phyloP scores from a whole-genome alignment of 2,329 filamentous ascomycete species.

The Diaporthe amygdali region DNA sequence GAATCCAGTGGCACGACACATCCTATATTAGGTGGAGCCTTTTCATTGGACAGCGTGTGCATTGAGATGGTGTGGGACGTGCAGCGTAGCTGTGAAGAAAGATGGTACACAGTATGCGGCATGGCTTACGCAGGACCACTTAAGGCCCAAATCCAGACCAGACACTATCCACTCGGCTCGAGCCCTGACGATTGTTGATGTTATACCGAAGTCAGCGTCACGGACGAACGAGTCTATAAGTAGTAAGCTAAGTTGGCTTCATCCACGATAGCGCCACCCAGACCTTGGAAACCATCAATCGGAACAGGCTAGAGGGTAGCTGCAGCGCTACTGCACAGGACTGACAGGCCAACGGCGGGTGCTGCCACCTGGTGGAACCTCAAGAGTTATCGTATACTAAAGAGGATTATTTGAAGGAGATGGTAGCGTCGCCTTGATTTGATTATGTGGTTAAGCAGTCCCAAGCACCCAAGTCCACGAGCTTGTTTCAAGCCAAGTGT shows the following conservation, averaged over 20 bases:
- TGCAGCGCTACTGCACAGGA: slow-evolving; percentile 5
- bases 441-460: background rate
- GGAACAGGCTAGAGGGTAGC: background rate
- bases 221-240: slow-evolving; percentile 7
- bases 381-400: background rate
- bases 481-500: slow-evolving; percentile 12
- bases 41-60: background rate
- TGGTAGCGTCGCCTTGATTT: background rate
- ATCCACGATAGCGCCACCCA: slow-evolving; percentile 6
- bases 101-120: background rate
- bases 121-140: background rate
- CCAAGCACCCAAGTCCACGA: background rate
- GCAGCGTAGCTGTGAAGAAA: background rate
- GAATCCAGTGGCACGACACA: background rate
- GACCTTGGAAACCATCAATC: slow-evolving; percentile 9
- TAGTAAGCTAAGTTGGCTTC: background rate
- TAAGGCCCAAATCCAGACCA: background rate
- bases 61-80: slow-evolving; percentile 10
- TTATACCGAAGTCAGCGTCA: background rate
- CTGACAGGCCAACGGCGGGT: slow-evolving; percentile 13
- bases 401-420: background rate
- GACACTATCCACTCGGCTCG: background rate
- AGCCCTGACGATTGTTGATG: background rate
- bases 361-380: slow-evolving; percentile 1
- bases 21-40: background rate